These are phyloP conservation scores for Tetradesmus lagerheimii DNA, from an alignment of 139 green algal genomes.

Conservation along the genomic window DNA sequence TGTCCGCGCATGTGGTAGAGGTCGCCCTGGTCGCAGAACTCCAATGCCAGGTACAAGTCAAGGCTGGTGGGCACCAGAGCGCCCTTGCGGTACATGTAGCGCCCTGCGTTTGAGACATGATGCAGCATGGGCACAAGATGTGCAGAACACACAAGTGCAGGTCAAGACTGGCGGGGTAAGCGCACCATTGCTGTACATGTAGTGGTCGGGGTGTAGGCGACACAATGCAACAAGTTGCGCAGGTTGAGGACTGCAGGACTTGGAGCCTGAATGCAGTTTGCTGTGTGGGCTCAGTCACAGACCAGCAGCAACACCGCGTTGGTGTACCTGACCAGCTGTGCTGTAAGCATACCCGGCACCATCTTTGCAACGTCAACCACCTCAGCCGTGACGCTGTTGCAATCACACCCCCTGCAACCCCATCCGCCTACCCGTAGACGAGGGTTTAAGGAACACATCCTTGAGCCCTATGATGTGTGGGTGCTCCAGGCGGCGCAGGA, in stretches of 20 bases:
- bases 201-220: too few species aligned
- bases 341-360: too few species aligned
- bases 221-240: too few species aligned
- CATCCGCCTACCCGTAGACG: constrained; percentile 57
- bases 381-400: too few species aligned
- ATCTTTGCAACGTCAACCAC: too few species aligned
- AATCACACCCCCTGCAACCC: background rate
- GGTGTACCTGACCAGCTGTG: too few species aligned
- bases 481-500: constrained; percentile 88
- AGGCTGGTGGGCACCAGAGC: constrained; percentile 76
- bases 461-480: constrained; percentile 85
- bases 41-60: constrained; percentile 90
- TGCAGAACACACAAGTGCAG: background rate
- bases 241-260: too few species aligned
- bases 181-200: too few species aligned
- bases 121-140: background rate
- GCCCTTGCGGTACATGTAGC: constrained; percentile 66
- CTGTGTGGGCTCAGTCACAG: too few species aligned
- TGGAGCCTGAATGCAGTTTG: too few species aligned
- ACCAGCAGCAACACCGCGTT: too few species aligned
- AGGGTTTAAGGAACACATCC: constrained; percentile 82
- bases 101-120: constrained; percentile 52
- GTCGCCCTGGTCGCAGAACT: constrained; percentile 80
- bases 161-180: too few species aligned
- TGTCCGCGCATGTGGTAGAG: constrained; percentile 72